Evolutionary conservation across 176 grass and related monocot species (phyloP).

Genomic region (Musa itinerans): DNA sequence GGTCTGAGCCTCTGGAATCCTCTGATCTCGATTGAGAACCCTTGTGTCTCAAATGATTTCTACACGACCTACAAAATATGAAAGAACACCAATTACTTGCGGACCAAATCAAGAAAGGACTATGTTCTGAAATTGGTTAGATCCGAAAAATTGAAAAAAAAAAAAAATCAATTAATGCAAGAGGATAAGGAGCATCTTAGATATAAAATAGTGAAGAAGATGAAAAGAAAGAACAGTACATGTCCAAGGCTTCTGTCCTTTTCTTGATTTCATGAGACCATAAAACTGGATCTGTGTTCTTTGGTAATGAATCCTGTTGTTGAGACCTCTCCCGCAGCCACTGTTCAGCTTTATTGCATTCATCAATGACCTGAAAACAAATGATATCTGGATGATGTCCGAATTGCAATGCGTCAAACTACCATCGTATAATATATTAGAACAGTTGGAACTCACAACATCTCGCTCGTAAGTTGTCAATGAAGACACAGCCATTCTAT

Average conservation of each 20-base stretch:
- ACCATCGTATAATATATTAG: slow-evolving; percentile 1
- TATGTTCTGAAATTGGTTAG: slow-evolving; percentile 16
- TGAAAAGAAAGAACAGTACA: slow-evolving; percentile 36
- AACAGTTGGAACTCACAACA: slow-evolving; percentile 40
- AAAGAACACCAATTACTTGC: slow-evolving; percentile 15
- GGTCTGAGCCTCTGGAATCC: slow-evolving; percentile 35
- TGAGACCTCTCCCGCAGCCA: slow-evolving; percentile 65
- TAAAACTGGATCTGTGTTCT: slow-evolving; percentile 74
- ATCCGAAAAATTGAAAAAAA: slow-evolving; percentile 6
- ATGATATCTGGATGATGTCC: neutral
- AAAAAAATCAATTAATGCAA: neutral
- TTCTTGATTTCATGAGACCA: slow-evolving; percentile 77
- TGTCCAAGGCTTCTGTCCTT: slow-evolving; percentile 49
- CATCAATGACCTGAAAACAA: slow-evolving; percentile 42
- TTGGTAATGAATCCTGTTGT: slow-evolving; percentile 63
- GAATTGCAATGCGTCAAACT: neutral
- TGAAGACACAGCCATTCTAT: slow-evolving; percentile 57
- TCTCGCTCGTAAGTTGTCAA: slow-evolving; percentile 45
- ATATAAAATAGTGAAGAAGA: slow-evolving; percentile 16
- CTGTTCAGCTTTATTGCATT: slow-evolving; percentile 70
- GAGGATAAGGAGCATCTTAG: neutral
- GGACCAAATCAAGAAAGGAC: neutral
- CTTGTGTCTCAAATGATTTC: slow-evolving; percentile 37
- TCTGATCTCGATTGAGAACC: slow-evolving; percentile 43
- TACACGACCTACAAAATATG: slow-evolving; percentile 51